A percentile compares a stretch with the other conserved stretches of the same genome.
Evolutionary conservation across 2,329 filamentous ascomycete species (phyloP).

Genomic region (Fusarium metavorans): DNA sequence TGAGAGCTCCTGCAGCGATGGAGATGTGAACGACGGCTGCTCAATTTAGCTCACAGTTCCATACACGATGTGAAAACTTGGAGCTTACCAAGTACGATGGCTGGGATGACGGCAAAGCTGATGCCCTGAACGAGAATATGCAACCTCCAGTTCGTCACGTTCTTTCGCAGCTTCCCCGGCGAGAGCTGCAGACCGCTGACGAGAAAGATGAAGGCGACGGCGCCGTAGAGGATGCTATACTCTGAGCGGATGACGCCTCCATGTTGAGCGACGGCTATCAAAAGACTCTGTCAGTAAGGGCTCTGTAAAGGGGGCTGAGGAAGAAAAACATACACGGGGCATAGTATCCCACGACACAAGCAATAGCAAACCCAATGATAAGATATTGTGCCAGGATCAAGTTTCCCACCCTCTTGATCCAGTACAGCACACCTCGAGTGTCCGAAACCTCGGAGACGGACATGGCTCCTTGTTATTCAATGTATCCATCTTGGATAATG

Average conservation of each 20-base stretch:
- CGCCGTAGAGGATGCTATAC: constrained; percentile 75
- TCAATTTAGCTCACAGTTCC: constrained; percentile 23
- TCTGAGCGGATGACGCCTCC: constrained; percentile 65
- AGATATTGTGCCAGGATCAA: constrained; percentile 72
- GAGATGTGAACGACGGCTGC: constrained; percentile 60
- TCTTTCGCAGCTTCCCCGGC: constrained; percentile 69
- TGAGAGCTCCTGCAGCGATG: constrained; percentile 59
- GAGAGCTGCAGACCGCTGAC: constrained; percentile 78
- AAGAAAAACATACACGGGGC: constrained; percentile 54
- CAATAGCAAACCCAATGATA: constrained; percentile 69
- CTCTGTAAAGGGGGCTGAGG: too few relatives aligned
- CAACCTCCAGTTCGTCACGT: constrained; percentile 75
- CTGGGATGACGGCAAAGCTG: constrained; percentile 75
- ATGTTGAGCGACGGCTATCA: constrained; percentile 59
- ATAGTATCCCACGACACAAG: constrained; percentile 60
- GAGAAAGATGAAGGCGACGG: constrained; percentile 77
- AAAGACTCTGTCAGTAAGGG: too few relatives aligned
- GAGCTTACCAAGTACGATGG: constrained; percentile 66
- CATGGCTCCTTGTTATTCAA: constrained; percentile 15
- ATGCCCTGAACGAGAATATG: constrained; percentile 76
- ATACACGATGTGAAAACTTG: not conserved
- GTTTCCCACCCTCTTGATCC: constrained; percentile 35
- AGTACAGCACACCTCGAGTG: constrained; percentile 7
- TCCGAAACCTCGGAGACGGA: constrained; percentile 24
- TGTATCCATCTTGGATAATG: constrained; percentile 8